Conservation (phyloP, 192 early-diverging fungal species). For the Coemansia sp. region DNA sequence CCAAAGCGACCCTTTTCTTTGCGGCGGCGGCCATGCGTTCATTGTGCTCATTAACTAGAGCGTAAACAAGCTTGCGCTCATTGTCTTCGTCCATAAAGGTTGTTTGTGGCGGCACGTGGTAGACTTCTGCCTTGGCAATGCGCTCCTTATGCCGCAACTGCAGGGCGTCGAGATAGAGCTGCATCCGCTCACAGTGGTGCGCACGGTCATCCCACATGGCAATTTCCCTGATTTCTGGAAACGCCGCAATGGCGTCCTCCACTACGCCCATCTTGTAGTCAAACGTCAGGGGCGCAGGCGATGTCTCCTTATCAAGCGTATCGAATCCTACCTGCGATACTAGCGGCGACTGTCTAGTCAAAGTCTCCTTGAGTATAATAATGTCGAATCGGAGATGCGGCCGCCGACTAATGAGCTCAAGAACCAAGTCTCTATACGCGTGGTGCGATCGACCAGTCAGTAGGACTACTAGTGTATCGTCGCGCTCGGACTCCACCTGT, state of each 20-base stretch:
- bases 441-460: constrained; percentile 54
- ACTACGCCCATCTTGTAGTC: constrained; percentile 64
- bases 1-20: neutral
- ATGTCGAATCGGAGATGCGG: constrained; percentile 59
- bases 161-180: constrained; percentile 45
- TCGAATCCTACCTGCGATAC: constrained; percentile 25
- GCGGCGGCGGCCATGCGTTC: constrained; percentile 13
- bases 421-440: constrained; percentile 47
- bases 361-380: constrained; percentile 59
- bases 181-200: constrained; percentile 55
- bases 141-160: constrained; percentile 26
- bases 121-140: constrained; percentile 30
- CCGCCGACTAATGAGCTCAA: constrained; percentile 37
- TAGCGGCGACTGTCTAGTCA: constrained; percentile 41
- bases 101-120: constrained; percentile 49
- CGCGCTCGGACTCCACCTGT: constrained; percentile 15
- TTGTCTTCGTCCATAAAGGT: constrained; percentile 44
- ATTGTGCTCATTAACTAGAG: constrained; percentile 49
- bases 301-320: constrained; percentile 1
- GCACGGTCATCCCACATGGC: constrained; percentile 64
- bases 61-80: constrained; percentile 38
- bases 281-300: constrained; percentile 59
- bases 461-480: constrained; percentile 42
- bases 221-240: constrained; percentile 54
- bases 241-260: constrained; percentile 57